Base-by-base conservation (phyloP, 345 rosid genomes). In the Salix koriyanagi region DNA sequence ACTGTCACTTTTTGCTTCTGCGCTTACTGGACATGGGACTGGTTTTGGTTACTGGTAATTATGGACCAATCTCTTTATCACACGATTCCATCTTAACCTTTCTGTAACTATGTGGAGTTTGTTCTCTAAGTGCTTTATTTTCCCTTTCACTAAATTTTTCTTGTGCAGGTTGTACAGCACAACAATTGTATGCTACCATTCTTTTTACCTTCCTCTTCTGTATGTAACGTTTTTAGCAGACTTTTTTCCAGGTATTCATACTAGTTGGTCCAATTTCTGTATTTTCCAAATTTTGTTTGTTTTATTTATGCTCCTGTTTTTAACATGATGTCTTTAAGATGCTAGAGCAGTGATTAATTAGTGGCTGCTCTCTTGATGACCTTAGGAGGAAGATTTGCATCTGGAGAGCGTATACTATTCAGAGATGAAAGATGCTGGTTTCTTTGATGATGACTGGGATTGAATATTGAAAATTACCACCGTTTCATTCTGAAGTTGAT, bases 341-440 rank as follows among this genome's bases (percentile, higher is more conserved):
- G 1, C 13, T 68, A 42, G 39, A 39, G 5, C 44, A 15, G 65
- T 41, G 65, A 13, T 65, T 79, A 36, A n/a, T 66, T 48, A 50
- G 30, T 65, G 11, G 28, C 73, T 13, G 41, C 15, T 44, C 64
- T 66, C 61, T 70, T 77, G 66, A 42, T 74, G 69, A 50, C 16
- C 83, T 68, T 82, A 94, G 97, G 97, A 92, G 83, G 97, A 90
- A 66, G 97, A 91, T 77, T 70, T 94, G 84, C 87, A 85, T 65
- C 82, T 94, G 77, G 98, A 92, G 85, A 90, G 87, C 76, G 92
- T 87, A 25, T 89, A 90, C 89, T 94, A 92, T 88, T 94, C 98
- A 4, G 97, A 94, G 82, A 92, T 92, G 98, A 91, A 91, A 82
- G 97, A 94, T 83, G 98, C 97, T 1, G 98, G 97, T 44, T 92